Evolutionary conservation across 441 rosid genomes (phyloP), one percentile per base, ranked within the genome.

Genomic region (Capsella rubella): DNA sequence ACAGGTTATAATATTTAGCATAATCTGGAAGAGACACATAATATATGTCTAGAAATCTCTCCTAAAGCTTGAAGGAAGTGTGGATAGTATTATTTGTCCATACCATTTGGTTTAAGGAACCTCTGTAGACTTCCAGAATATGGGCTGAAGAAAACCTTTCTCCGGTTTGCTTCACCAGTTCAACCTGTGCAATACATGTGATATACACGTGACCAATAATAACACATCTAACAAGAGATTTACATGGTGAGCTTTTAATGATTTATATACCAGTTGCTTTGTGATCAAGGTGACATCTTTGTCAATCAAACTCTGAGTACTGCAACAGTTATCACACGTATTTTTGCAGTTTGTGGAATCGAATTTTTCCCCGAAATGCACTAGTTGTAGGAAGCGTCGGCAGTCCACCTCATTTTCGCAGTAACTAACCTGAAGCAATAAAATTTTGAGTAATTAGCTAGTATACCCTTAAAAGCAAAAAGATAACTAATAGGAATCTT

Each of bases 351-450:
- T 88, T 16, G 81, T 80, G 63, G 86, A 56, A 73, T 89, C 84
- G 66, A 93, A 95, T 42, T 90, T 91, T 74, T 95, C 99, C 64
- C 98, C 98, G 56, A 95, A 91, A 85, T 95, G 99, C 55, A 87
- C 74, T 42, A 95, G 90, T 71, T 95, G 99, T 67, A 95, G 84
- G 71, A 87, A 84, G 60, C 99, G 97, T 77, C 98, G 83, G 65
- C 98, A 95, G 60, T 95, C 99, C 54, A 95, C 95, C 79, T 95
- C 91, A 79, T 93, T 95, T 85, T 95, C 98, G 51, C 94, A 87
- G 64, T 93, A 95, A 78, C 98, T 85, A 73, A 93, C 97, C 99
- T 95, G 96, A 80, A 83, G 79, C 63, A 60, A 39, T 29, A 43
- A 76, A 74, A 42, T 53, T 35, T 66, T 47, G 69, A 71, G 64